Evolutionary conservation across 192 early-diverging fungal species (phyloP).

Genomic region (Phlyctochytrium arcticum): DNA sequence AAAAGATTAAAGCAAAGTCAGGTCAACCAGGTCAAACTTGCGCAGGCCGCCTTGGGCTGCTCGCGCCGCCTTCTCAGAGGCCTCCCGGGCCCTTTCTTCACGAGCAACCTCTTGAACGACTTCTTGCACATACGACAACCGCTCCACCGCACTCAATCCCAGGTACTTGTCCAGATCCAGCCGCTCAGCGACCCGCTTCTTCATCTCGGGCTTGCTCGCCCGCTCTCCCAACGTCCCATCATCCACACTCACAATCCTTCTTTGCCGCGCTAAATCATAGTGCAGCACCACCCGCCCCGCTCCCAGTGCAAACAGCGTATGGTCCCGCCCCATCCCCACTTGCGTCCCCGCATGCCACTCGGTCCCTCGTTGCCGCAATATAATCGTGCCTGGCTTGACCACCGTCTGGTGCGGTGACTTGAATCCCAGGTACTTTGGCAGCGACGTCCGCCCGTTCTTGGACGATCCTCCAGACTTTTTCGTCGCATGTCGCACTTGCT

Average conservation of each 20-base stretch:
- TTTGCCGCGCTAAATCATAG: conserved; percentile 40
- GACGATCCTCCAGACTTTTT: conserved; percentile 50
- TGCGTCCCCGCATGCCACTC: conserved; percentile 39
- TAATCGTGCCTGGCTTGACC: conserved; percentile 41
- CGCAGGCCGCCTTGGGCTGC: conserved; percentile 21
- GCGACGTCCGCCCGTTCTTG: conserved; percentile 47
- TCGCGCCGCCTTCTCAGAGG: background rate
- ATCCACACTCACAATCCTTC: conserved; percentile 36
- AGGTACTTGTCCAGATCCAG: conserved; percentile 41
- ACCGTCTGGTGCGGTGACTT: conserved; percentile 35
- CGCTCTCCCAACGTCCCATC: conserved; percentile 26
- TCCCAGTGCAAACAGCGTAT: conserved; percentile 39
- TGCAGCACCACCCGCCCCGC: conserved; percentile 40
- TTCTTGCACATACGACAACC: conserved; percentile 37
- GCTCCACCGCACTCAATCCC: conserved; percentile 16
- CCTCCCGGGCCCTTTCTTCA: too few relatives aligned
- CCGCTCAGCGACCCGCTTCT: conserved; percentile 32
- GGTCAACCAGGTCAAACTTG: conserved; percentile 39
- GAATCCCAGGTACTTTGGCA: conserved; percentile 50
- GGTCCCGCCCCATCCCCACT: conserved; percentile 45
- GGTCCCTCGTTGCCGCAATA: conserved; percentile 45
- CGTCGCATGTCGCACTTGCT: conserved; percentile 48
- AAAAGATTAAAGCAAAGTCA: conserved; percentile 49
- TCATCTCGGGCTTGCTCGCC: conserved; percentile 36
- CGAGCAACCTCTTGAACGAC: conserved; percentile 29